These are phyloP conservation scores for Talaromyces wortmannii DNA, from an alignment of 495 filamentous ascomycete genomes.

Conservation along the genomic window DNA sequence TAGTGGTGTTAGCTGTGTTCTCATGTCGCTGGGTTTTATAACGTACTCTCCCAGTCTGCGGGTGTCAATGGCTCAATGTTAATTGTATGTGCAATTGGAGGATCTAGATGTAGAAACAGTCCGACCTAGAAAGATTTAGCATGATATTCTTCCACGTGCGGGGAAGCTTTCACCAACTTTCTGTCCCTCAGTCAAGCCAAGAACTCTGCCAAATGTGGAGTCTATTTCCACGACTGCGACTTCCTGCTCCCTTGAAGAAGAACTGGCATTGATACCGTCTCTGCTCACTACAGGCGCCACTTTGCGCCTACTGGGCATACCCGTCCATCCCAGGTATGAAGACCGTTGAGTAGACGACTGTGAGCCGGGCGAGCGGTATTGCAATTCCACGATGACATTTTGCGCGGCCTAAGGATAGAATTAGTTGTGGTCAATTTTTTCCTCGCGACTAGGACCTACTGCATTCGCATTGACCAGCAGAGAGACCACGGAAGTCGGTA, in stretches of 20 bases:
- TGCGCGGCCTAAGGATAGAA: constrained; percentile 60
- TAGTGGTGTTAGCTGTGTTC: constrained; percentile 1
- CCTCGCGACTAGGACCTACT: constrained; percentile 39
- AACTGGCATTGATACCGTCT: constrained; percentile 59
- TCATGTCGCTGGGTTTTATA: not conserved
- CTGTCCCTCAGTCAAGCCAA: constrained; percentile 78
- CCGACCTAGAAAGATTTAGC: constrained; percentile 40
- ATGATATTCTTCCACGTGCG: not conserved
- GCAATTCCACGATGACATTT: constrained; percentile 92
- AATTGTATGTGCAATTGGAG: constrained; percentile 82
- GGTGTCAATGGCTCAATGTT: constrained; percentile 93
- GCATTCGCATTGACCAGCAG: constrained; percentile 83
- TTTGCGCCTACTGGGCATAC: constrained; percentile 86
- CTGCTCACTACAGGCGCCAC: constrained; percentile 63
- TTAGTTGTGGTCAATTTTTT: not conserved
- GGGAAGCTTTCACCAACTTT: constrained; percentile 51
- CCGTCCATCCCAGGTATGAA: constrained; percentile 89
- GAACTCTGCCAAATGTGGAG: constrained; percentile 73
- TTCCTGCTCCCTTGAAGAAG: constrained; percentile 61
- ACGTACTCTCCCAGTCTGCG: constrained; percentile 85
- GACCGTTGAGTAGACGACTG: constrained; percentile 49
- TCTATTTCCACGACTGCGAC: constrained; percentile 77
- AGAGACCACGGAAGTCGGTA: constrained; percentile 76
- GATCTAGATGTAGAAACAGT: constrained; percentile 75
- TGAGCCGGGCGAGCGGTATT: constrained; percentile 45